phyloP scores from a whole-genome alignment of 805 yeast species.

The Monosporozyma siamensis region DNA sequence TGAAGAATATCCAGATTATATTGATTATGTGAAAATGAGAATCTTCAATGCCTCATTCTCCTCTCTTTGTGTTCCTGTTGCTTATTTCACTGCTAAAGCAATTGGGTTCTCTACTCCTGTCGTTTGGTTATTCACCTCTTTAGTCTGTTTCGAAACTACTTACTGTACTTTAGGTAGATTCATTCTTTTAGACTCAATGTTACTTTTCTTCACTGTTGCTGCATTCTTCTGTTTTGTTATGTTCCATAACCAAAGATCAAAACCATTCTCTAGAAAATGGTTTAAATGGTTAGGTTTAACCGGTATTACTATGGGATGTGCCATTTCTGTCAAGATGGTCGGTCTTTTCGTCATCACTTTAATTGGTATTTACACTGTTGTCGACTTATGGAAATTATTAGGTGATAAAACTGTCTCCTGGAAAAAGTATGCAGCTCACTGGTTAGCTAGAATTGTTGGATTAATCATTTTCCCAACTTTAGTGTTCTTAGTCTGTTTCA shows the following conservation, averaged over 20 bases:
- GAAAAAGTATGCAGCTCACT: slow-evolving; percentile 45
- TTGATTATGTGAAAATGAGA: slow-evolving; percentile 59
- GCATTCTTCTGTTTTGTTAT: slow-evolving; percentile 54
- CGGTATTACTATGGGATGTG: slow-evolving; percentile 82
- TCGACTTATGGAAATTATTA: slow-evolving; percentile 76
- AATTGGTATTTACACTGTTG: slow-evolving; percentile 83
- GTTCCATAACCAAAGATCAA: slow-evolving; percentile 39
- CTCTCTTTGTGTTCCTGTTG: slow-evolving; percentile 56
- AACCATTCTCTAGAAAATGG: slow-evolving; percentile 70
- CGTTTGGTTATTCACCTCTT: slow-evolving; percentile 50
- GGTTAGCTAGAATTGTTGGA: slow-evolving; percentile 55
- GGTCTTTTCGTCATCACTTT: slow-evolving; percentile 83
- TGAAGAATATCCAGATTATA: slow-evolving; percentile 47
- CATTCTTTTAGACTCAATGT: slow-evolving; percentile 67
- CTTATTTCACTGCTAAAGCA: slow-evolving; percentile 59
- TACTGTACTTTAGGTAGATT: slow-evolving; percentile 65
- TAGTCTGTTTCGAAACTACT: slow-evolving; percentile 60
- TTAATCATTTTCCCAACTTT: slow-evolving; percentile 54
- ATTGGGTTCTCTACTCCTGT: slow-evolving; percentile 43
- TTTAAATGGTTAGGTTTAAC: slow-evolving; percentile 86
- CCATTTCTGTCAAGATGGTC: slow-evolving; percentile 91
- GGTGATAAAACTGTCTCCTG: slow-evolving; percentile 53
- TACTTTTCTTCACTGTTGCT: slow-evolving; percentile 64
- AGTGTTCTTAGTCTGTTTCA: slow-evolving; percentile 59
- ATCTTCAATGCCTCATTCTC: slow-evolving; percentile 61